A percentile compares a stretch with the other conserved stretches of the same genome.
These are phyloP conservation scores for Russula griseocarnosa DNA, from an alignment of 768 basidiomycete species.

Conservation along the genomic window DNA sequence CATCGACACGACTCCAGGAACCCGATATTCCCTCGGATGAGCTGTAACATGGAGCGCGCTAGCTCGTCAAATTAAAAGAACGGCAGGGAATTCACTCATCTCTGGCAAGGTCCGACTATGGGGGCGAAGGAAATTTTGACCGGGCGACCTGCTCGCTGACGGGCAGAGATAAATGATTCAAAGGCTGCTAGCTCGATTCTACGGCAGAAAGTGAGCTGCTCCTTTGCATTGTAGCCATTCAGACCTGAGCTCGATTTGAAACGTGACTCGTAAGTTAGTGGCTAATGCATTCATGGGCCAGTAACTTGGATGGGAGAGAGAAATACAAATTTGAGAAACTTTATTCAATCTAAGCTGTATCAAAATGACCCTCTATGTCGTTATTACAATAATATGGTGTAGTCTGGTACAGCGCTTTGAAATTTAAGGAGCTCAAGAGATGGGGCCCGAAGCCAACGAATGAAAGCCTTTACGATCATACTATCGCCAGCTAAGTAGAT, in stretches of 20 bases:
- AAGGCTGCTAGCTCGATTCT: neutral
- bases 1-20: too few relatives aligned
- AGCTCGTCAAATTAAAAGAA: too few relatives aligned
- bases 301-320: too few relatives aligned
- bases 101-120: too few relatives aligned
- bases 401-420: too few relatives aligned
- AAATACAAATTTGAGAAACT: too few relatives aligned
- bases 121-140: neutral
- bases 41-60: too few relatives aligned
- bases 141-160: neutral
- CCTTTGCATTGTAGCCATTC: neutral
- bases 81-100: too few relatives aligned
- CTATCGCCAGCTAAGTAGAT: neutral
- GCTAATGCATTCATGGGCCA: neutral
- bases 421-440: neutral
- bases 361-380: neutral
- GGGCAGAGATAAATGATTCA: conserved; percentile 1
- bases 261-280: neutral
- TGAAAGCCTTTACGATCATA: neutral
- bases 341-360: too few relatives aligned
- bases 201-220: neutral
- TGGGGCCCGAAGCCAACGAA: neutral
- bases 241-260: neutral
- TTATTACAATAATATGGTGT: neutral
- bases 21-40: too few relatives aligned